phyloP scores from a whole-genome alignment of 495 filamentous ascomycete genomes.

The Hypoxylon rickii region DNA sequence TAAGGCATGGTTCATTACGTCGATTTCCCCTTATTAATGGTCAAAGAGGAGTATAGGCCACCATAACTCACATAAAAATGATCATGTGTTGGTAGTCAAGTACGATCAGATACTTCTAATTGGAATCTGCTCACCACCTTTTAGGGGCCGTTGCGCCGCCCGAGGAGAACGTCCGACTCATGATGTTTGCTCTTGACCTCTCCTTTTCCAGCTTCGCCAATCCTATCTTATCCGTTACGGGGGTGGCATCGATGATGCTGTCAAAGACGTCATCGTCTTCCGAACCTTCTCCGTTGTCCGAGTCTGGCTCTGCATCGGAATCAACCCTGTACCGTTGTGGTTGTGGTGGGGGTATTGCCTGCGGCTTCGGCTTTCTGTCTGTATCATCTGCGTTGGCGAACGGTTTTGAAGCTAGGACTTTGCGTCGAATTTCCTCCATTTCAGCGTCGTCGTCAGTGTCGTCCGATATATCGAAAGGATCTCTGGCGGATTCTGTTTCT shows the following conservation, averaged over 20 bases:
- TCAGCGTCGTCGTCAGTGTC: slow-evolving; percentile 81
- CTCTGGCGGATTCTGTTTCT: slow-evolving; percentile 57
- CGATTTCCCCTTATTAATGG: too few relatives aligned
- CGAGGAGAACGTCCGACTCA: slow-evolving; percentile 36
- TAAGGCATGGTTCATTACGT: too few relatives aligned
- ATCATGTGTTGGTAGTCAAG: not conserved
- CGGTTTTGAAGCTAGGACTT: slow-evolving; percentile 82
- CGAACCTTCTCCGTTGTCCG: slow-evolving; percentile 68
- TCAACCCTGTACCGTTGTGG: slow-evolving; percentile 57
- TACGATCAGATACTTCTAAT: slow-evolving; percentile 1
- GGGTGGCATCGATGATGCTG: slow-evolving; percentile 87
- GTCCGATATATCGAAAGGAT: slow-evolving; percentile 75
- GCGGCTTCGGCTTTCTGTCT: slow-evolving; percentile 57
- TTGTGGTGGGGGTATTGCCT: slow-evolving; percentile 61
- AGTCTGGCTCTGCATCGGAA: slow-evolving; percentile 74
- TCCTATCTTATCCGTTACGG: slow-evolving; percentile 80
- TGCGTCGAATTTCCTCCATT: slow-evolving; percentile 87
- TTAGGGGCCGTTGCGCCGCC: slow-evolving; percentile 31
- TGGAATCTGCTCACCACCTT: slow-evolving; percentile 30
- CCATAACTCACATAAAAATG: too few relatives aligned
- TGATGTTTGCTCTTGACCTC: slow-evolving; percentile 38
- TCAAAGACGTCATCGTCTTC: slow-evolving; percentile 66
- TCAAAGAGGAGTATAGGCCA: too few relatives aligned
- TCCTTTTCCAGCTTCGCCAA: slow-evolving; percentile 52
- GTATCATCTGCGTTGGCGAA: slow-evolving; percentile 69